phyloP scores from a whole-genome alignment of 2,329 filamentous ascomycete genomes.

The Akanthomyces lecanii region DNA sequence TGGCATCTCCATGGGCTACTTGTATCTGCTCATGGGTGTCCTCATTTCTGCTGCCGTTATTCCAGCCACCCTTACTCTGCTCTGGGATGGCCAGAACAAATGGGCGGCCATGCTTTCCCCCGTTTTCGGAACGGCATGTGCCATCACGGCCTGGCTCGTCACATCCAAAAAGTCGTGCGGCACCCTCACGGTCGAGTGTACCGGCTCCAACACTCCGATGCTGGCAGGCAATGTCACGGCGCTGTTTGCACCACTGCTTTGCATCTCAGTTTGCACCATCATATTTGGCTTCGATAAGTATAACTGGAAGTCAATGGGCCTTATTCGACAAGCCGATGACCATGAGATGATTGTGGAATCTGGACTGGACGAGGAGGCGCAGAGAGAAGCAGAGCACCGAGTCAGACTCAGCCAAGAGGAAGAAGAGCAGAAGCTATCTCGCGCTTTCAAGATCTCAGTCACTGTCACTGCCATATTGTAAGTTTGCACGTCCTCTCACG shows the following conservation, averaged over 20 bases:
- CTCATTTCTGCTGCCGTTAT: constrained; percentile 84
- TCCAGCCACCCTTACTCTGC: constrained; percentile 72
- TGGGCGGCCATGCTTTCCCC: constrained; percentile 66
- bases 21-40: constrained; percentile 87
- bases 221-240: constrained; percentile 78
- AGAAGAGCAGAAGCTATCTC: constrained; percentile 47
- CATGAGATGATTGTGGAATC: constrained; percentile 62
- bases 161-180: constrained; percentile 67
- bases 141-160: constrained; percentile 71
- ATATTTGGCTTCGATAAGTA: constrained; percentile 61
- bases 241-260: constrained; percentile 65
- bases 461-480: constrained; percentile 31
- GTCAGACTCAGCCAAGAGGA: constrained; percentile 30
- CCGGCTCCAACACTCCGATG: constrained; percentile 82
- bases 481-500: neutral
- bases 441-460: constrained; percentile 46
- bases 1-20: constrained; percentile 80
- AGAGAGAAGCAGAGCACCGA: constrained; percentile 20
- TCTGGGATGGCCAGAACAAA: constrained; percentile 76
- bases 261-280: constrained; percentile 73
- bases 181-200: constrained; percentile 64
- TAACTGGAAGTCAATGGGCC: constrained; percentile 79
- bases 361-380: constrained; percentile 38
- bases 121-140: constrained; percentile 60
- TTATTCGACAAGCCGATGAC: constrained; percentile 75